Evolutionary conservation across 192 early-diverging fungal species (phyloP), one percentile per base, ranked within the genome.

Genomic region (Coemansia sp.): DNA sequence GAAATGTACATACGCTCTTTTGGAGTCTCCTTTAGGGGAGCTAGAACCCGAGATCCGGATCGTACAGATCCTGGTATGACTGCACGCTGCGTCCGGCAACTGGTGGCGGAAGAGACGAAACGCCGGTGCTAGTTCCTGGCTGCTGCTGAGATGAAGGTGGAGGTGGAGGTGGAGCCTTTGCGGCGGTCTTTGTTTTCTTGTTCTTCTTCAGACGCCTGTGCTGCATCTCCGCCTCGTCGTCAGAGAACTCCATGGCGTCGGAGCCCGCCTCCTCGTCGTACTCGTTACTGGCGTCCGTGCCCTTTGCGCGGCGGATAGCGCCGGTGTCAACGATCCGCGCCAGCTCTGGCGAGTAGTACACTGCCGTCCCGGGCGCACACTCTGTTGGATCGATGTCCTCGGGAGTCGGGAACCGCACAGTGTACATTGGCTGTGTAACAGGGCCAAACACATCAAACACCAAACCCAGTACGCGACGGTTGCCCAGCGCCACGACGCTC

Each of bases 391-490:
- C 85, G 6, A 94, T 88, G 26, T 94, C 92, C 9, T 71, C 65
- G 5, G 83, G 56, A 19, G 72, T 70, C 65, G 89, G 86, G 75
- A 94, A 94, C 13, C 92, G 85, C 13, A 99, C 85, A 15, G 88
- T 87, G 74, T 96, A 98, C 52, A 93, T 72, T 5, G 97, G 97
- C 39, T 85, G 78, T 2, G 81, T 67, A 1, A 99, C 90, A 9
- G 94, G 94, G 7, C 97, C 97, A 86, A 99, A 94, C 0, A 93
- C 94, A 59, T 99, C 97, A 83, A 89, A 95, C 12, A 94, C 50
- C 13, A 63, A 42, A 3, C 92, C 92, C 9, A 94, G 56, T 7
- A 92, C 71, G 10, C 76, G 72, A 37, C 88, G 76, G 21, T 92
- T 85, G 12, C 71, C 74, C n/a, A 86, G 84, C 0, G 88, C 84